These are phyloP conservation scores for Pichia sp. DNA, from an alignment of 1,139 yeast genomes.

Conservation along the genomic window DNA sequence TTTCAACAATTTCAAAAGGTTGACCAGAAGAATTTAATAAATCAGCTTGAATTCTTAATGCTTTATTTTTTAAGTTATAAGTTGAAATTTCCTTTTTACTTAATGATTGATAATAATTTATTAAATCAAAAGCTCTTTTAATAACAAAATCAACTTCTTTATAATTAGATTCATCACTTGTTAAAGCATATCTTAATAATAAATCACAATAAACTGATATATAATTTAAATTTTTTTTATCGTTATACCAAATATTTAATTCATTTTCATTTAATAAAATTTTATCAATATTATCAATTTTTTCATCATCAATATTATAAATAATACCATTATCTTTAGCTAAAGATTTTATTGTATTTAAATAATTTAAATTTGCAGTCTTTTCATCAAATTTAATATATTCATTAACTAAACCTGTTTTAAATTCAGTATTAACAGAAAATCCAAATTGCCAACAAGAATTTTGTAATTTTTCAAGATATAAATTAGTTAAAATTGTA, in stretches of 20 bases:
- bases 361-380: constrained; percentile 25
- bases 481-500: constrained; percentile 26
- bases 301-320: constrained; percentile 8
- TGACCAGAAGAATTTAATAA: constrained; percentile 13
- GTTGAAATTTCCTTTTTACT: constrained; percentile 18
- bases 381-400: constrained; percentile 23
- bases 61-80: constrained; percentile 25
- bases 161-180: constrained; percentile 18
- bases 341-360: constrained; percentile 19
- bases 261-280: constrained; percentile 17
- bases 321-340: constrained; percentile 20
- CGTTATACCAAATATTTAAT: constrained; percentile 21
- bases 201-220: constrained; percentile 29
- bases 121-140: constrained; percentile 19
- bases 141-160: constrained; percentile 16
- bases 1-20: constrained; percentile 18
- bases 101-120: constrained; percentile 17
- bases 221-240: constrained; percentile 22
- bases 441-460: constrained; percentile 27
- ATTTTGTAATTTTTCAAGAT: constrained; percentile 24
- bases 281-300: constrained; percentile 6
- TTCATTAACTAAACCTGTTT: constrained; percentile 29
- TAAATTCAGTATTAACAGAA: constrained; percentile 25
- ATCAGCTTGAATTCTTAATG: constrained; percentile 27
- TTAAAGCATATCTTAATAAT: constrained; percentile 28